A percentile compares a stretch with the other conserved stretches of the same genome.
Conservation (phyloP, 805 yeast genomes). For the Lachancea thermotolerans region DNA sequence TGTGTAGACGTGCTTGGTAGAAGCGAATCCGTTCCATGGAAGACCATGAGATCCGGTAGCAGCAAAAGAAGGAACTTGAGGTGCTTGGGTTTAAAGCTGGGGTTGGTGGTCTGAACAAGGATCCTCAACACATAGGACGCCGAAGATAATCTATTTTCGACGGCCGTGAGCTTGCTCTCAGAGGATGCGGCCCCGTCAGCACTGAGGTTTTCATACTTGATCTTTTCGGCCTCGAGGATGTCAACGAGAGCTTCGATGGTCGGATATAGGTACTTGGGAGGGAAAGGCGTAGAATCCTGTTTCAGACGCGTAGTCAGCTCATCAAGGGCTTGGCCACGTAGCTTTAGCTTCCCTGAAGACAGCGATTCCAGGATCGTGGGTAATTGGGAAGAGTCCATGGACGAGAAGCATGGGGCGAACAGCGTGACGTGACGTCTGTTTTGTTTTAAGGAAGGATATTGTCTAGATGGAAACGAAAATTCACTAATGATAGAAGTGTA, state of each 20-base stretch:
- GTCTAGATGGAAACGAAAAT: not conserved
- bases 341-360: slow-evolving; percentile 46
- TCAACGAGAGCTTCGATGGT: slow-evolving; percentile 27
- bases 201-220: slow-evolving; percentile 13
- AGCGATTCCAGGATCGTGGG: slow-evolving; percentile 19
- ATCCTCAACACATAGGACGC: slow-evolving; percentile 25
- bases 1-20: slow-evolving; percentile 20
- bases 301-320: slow-evolving; percentile 31
- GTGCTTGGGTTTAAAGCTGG: slow-evolving; percentile 22
- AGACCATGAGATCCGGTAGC: slow-evolving; percentile 21
- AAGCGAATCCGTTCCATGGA: slow-evolving; percentile 9
- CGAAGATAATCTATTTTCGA: slow-evolving; percentile 21
- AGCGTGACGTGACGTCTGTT: not conserved
- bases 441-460: not conserved
- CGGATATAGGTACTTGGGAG: slow-evolving; percentile 16
- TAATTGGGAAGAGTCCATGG: slow-evolving; percentile 8
- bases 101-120: slow-evolving; percentile 25
- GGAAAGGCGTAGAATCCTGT: slow-evolving; percentile 18
- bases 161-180: slow-evolving; percentile 31
- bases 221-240: slow-evolving; percentile 34
- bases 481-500: slow-evolving; percentile 8
- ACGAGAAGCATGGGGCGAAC: not conserved
- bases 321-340: slow-evolving; percentile 45
- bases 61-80: slow-evolving; percentile 17
- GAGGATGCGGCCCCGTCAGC: slow-evolving; percentile 5